Conservation (phyloP, 2,329 filamentous ascomycete species). For the Myriosclerotinia scirpicola region DNA sequence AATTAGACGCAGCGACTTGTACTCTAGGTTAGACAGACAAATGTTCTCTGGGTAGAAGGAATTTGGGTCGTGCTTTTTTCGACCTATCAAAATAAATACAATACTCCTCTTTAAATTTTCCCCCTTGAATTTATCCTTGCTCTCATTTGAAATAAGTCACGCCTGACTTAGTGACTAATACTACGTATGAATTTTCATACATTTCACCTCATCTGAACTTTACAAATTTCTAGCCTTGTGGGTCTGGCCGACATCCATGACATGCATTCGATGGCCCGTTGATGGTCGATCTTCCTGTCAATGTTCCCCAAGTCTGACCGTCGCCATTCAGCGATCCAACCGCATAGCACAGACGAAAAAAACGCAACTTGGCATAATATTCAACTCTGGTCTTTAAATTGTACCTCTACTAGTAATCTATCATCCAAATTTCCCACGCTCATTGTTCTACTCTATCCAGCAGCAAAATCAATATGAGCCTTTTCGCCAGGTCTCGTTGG, state of each 20-base stretch:
- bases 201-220: neutral
- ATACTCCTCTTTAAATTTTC: conserved; percentile 29
- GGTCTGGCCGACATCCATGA: neutral
- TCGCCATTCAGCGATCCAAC: neutral
- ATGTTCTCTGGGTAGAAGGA: conserved; percentile 13
- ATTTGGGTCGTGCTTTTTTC: conserved; percentile 19
- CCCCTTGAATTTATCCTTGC: neutral
- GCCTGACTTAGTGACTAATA: neutral
- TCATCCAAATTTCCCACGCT: neutral
- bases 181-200: neutral
- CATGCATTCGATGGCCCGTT: neutral
- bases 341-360: neutral
- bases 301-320: neutral
- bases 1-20: conserved; percentile 34
- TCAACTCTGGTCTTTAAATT: neutral
- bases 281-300: neutral
- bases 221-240: neutral
- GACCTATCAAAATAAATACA: conserved; percentile 27
- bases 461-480: conserved; percentile 34
- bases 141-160: neutral
- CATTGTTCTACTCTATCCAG: conserved; percentile 23
- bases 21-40: conserved; percentile 38
- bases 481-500: conserved; percentile 19
- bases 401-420: neutral
- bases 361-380: neutral